phyloP scores from a whole-genome alignment of 2,329 filamentous ascomycete species.

The Claviceps lovelessii region DNA sequence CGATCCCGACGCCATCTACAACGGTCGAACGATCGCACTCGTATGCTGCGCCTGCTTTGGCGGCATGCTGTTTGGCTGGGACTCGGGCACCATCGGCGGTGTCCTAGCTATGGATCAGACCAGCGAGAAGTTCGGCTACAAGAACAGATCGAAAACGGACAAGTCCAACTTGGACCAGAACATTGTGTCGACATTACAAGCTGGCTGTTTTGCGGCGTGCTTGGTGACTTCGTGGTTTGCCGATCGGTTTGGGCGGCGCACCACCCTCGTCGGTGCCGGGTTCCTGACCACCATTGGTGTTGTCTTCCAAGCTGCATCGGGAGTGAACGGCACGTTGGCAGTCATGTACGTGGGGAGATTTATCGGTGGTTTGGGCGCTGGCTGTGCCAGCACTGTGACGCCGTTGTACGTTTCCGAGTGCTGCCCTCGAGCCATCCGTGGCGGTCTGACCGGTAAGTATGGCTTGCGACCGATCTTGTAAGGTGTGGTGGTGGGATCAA shows the following conservation, averaged over 20 bases:
- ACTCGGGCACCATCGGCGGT: conserved; percentile 53
- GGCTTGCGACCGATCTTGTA: not conserved
- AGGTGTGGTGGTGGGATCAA: too few species aligned
- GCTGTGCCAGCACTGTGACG: conserved; percentile 32
- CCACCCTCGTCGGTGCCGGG: conserved; percentile 40
- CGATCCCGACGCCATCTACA: conserved; percentile 54
- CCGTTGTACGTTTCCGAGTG: conserved; percentile 35
- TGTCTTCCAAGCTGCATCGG: conserved; percentile 48
- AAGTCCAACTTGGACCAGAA: conserved; percentile 46
- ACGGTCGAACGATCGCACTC: conserved; percentile 52
- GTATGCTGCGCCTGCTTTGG: conserved; percentile 55
- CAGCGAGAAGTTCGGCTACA: conserved; percentile 28
- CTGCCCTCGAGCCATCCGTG: conserved; percentile 35
- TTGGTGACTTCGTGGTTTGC: conserved; percentile 40
- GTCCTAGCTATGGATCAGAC: conserved; percentile 47
- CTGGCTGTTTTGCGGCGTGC: conserved; percentile 51
- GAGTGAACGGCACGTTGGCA: conserved; percentile 35
- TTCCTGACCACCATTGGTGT: conserved; percentile 45
- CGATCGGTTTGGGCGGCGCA: conserved; percentile 41
- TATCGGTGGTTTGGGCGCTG: conserved; percentile 33
- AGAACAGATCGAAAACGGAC: conserved; percentile 11
- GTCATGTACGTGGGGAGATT: conserved; percentile 54
- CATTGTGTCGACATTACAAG: conserved; percentile 56
- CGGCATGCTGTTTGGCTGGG: conserved; percentile 38
- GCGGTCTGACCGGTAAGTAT: conserved; percentile 29